Conservation (phyloP, 345 rosid genomes). For the Angophora floribunda region DNA sequence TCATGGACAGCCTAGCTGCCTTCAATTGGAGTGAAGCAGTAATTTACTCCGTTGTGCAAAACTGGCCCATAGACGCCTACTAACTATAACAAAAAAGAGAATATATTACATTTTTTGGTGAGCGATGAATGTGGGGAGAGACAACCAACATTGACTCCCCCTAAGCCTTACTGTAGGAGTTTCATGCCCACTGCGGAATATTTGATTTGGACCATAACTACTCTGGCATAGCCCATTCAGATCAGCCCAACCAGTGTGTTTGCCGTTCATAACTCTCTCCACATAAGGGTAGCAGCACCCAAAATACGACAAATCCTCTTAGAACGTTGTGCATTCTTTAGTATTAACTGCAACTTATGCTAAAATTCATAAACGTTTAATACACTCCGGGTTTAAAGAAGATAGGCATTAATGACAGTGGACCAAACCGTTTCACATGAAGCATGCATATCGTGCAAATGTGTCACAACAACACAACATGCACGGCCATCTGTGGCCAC, state of each 20-base stretch:
- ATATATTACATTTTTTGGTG: not conserved
- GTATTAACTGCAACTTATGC: not conserved
- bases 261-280: not conserved
- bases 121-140: not conserved
- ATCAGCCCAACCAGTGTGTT: not conserved
- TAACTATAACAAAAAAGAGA: not conserved
- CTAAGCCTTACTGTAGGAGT: not conserved
- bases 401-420: not conserved
- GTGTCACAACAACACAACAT: not conserved
- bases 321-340: not conserved
- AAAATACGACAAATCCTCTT: not conserved
- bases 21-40: not conserved
- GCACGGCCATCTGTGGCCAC: not conserved
- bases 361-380: not conserved
- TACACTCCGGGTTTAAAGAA: not conserved
- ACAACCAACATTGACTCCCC: not conserved
- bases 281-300: not conserved
- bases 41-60: not conserved
- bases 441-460: not conserved
- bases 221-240: not conserved
- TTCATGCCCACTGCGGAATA: not conserved
- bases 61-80: not conserved
- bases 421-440: not conserved
- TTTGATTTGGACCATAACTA: not conserved
- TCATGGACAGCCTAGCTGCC: not conserved